Percentiles rank a stretch among this genome's conserved stretches.
phyloP scores from a whole-genome alignment of 495 filamentous ascomycete genomes.

The Paragyromitra xinjiangensis region DNA sequence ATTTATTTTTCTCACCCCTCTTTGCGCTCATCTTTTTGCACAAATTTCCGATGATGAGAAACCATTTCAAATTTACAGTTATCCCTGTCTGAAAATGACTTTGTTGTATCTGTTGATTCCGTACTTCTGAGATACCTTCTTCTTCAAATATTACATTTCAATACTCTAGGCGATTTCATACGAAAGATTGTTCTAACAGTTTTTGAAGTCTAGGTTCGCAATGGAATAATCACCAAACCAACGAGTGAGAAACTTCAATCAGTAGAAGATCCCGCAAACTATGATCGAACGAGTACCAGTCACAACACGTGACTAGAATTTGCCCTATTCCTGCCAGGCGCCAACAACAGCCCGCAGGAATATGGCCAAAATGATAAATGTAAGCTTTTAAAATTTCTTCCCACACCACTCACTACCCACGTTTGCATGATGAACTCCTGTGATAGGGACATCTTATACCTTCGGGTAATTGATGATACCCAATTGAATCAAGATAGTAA shows the following conservation, averaged over 20 bases:
- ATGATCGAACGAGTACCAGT: background rate
- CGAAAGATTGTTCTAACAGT: background rate
- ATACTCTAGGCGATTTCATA: background rate
- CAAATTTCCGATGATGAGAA: slow-evolving; percentile 37
- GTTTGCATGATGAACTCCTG: slow-evolving; percentile 46
- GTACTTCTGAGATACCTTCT: slow-evolving; percentile 33
- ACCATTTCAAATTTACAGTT: slow-evolving; percentile 50
- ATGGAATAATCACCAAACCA: background rate
- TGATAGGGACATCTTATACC: slow-evolving; percentile 52
- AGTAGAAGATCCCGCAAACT: background rate
- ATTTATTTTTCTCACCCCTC: background rate
- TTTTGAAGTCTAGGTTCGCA: background rate
- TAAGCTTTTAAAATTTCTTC: background rate
- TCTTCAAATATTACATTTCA: background rate
- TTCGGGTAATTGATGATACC: slow-evolving; percentile 42
- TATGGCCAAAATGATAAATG: background rate
- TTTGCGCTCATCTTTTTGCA: background rate
- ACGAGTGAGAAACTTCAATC: background rate
- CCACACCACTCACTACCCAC: background rate
- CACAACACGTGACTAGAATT: background rate
- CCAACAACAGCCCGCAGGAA: background rate
- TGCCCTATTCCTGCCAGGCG: background rate
- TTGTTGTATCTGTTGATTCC: slow-evolving; percentile 38
- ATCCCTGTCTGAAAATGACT: slow-evolving; percentile 49
- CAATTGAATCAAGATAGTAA: slow-evolving; percentile 50